Percentiles rank a stretch among this genome's conserved stretches.
phyloP scores from a whole-genome alignment of 2,329 filamentous ascomycete genomes.

The Macroventuria anomochaeta region DNA sequence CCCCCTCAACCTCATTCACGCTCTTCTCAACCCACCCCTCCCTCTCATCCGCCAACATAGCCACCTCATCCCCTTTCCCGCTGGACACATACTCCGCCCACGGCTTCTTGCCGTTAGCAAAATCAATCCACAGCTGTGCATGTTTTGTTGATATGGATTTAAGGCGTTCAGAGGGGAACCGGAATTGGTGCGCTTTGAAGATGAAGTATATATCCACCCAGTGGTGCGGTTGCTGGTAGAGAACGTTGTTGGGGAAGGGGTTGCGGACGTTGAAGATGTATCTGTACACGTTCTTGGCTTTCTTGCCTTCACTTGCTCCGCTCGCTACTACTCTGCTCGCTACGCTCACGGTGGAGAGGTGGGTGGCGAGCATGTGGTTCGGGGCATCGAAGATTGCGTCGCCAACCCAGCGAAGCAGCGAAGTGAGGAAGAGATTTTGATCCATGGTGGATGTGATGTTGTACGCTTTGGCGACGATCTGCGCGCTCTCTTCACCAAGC shows the following conservation, averaged over 20 bases:
- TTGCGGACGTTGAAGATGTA: slow-evolving; percentile 40
- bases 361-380: slow-evolving; percentile 17
- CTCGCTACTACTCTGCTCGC: too few species aligned
- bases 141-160: too few species aligned
- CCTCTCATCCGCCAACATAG: too few species aligned
- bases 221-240: slow-evolving; percentile 30
- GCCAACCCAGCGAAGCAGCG: slow-evolving; percentile 49
- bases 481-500: slow-evolving; percentile 7
- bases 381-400: slow-evolving; percentile 53
- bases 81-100: too few species aligned
- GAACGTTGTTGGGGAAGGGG: slow-evolving; percentile 28
- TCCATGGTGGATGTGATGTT: slow-evolving; percentile 40
- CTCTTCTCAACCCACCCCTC: too few species aligned
- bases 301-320: too few species aligned
- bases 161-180: too few species aligned
- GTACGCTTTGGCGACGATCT: slow-evolving; percentile 42
- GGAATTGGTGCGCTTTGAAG: not conserved
- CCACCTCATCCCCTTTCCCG: too few species aligned
- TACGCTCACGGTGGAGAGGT: slow-evolving; percentile 20
- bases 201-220: slow-evolving; percentile 7
- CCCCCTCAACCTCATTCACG: too few species aligned
- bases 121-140: too few species aligned
- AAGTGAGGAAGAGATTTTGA: slow-evolving; percentile 49
- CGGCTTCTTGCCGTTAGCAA: too few species aligned
- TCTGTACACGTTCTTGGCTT: slow-evolving; percentile 29